Percentiles rank a stretch among this genome's conserved stretches.
These are phyloP conservation scores for Zoysia pacifica DNA, from an alignment of 176 grass and related monocot genomes.

Conservation along the genomic window DNA sequence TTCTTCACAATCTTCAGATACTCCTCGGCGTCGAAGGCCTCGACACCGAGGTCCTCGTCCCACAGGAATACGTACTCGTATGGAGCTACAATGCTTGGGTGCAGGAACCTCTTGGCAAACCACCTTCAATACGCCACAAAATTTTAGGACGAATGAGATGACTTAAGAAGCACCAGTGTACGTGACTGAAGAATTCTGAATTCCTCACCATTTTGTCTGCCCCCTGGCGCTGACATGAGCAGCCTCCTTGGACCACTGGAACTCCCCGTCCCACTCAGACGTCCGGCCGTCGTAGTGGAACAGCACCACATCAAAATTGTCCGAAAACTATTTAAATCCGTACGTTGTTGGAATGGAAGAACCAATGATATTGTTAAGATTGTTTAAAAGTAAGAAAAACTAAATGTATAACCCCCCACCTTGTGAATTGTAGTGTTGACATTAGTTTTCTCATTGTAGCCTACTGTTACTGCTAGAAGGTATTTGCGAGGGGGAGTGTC, in stretches of 20 bases:
- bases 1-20: constrained; percentile 23
- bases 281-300: constrained; percentile 49
- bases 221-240: constrained; percentile 42
- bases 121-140: constrained; percentile 36
- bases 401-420: background rate
- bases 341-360: too few species aligned
- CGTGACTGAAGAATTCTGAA: too few species aligned
- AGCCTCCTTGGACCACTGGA: constrained; percentile 49
- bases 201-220: constrained; percentile 45
- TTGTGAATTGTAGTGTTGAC: constrained; percentile 42
- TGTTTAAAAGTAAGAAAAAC: background rate
- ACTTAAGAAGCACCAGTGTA: background rate
- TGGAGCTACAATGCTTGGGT: constrained; percentile 34
- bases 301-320: constrained; percentile 31
- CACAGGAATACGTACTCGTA: constrained; percentile 60
- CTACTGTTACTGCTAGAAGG: constrained; percentile 22
- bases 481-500: constrained; percentile 14
- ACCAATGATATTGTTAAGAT: background rate
- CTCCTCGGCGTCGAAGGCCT: constrained; percentile 28
- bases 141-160: background rate
- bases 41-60: constrained; percentile 41
- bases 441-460: constrained; percentile 19
- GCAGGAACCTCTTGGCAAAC: constrained; percentile 59
- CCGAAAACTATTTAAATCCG: background rate
- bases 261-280: constrained; percentile 36